Base-by-base conservation (phyloP, 352 stramenopile species). In the Aphanomyces euteiches region DNA sequence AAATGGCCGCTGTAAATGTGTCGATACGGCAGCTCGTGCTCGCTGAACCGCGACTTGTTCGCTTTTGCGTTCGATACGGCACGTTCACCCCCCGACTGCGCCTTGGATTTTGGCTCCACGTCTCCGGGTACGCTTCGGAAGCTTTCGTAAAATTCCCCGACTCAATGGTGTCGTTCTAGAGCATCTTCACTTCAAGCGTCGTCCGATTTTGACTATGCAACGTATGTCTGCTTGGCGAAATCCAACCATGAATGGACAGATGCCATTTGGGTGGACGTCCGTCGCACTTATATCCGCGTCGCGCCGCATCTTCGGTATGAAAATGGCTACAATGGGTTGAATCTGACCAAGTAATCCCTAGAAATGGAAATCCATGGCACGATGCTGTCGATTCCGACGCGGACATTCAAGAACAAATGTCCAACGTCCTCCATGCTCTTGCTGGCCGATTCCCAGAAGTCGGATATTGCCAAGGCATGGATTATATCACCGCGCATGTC, bases 391-490 rank as follows among this genome's bases (percentile, higher is more conserved):
- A 83, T 0, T 56, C 60, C 1, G 85, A 93, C 36, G 76, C 91
- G 70, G 83, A 88, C 50, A 72, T 92, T 56, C 90, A 89, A 37
- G 77, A 79, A 8, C 87, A 95, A 70, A 67, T 95, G 40, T 92
- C 82, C 40, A 79, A 84, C 54, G 85, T 95, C 73, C 71, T 95
- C n/a, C 87, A 93, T 50, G 87, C 87, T 4, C 67, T 95, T 12
- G 79, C 85, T 0, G 82, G 85, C 7, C 83, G 85, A 28, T 95
- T 92, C 70, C 87, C 87, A 15, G 81, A 88, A 34, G 87, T 95
- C 7, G 87, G 87, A 5, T 95, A 95, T 68, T 95, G 87, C 65
- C 87, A 95, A 72, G 87, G 87, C 39, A 93, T 95, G 85, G 87
- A 95, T 61, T 95, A 95, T 70, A 90, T 95, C 66, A 83, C 84